Percentiles rank a stretch among this genome's conserved stretches.
Evolutionary conservation across 768 basidiomycete species (phyloP).

Genomic region (Clitopilus hobsonii): DNA sequence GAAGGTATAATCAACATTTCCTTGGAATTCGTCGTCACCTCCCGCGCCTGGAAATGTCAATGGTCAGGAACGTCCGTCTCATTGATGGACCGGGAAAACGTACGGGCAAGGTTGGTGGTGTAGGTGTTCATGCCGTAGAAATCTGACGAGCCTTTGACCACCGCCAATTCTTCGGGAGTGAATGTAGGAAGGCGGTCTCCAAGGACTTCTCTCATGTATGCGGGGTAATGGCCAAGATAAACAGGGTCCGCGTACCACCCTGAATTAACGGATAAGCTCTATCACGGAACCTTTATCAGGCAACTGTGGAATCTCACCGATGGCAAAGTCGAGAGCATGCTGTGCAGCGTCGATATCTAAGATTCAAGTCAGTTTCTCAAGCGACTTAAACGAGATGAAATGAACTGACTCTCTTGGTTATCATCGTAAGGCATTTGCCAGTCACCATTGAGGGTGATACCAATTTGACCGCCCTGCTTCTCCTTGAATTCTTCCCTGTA

Average conservation of each 20-base stretch:
- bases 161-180: conserved; percentile 46
- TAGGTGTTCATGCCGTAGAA: conserved; percentile 76
- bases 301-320: conserved; percentile 36
- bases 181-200: conserved; percentile 56
- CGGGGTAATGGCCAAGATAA: conserved; percentile 68
- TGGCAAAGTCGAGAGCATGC: conserved; percentile 66
- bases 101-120: conserved; percentile 59
- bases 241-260: conserved; percentile 67
- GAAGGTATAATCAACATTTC: conserved; percentile 56
- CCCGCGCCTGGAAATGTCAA: conserved; percentile 42
- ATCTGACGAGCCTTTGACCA: conserved; percentile 63
- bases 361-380: not conserved
- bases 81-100: conserved; percentile 12
- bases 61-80: not conserved
- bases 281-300: conserved; percentile 13
- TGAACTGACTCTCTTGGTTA: conserved; percentile 57
- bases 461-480: conserved; percentile 60
- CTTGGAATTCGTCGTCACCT: conserved; percentile 61
- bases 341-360: conserved; percentile 66
- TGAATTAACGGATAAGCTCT: conserved; percentile 15
- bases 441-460: conserved; percentile 78
- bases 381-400: not conserved
- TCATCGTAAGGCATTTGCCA: conserved; percentile 74
- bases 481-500: conserved; percentile 66
- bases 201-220: conserved; percentile 49